A percentile compares a stretch with the other conserved stretches of the same genome.
Conservation (phyloP, 2,329 filamentous ascomycete genomes). For the Paramyrothecium roridum region DNA sequence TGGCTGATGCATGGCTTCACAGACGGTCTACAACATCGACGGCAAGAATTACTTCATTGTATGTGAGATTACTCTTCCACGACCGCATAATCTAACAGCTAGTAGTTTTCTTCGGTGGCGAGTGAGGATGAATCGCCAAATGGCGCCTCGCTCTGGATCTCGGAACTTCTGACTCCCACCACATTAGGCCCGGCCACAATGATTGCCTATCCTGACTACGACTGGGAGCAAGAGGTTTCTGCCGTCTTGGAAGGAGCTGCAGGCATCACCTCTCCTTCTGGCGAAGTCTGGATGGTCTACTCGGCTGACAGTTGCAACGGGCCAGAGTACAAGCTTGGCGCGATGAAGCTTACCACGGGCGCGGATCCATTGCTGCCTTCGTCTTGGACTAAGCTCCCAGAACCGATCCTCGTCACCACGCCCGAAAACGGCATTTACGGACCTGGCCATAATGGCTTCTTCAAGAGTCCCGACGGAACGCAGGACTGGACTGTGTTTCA, state of each 20-base stretch:
- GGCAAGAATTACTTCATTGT: slow-evolving; percentile 4
- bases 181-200: slow-evolving; percentile 8
- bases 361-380: slow-evolving; percentile 7
- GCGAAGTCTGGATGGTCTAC: slow-evolving; percentile 12
- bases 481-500: slow-evolving; percentile 15
- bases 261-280: slow-evolving; percentile 9
- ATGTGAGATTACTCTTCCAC: not conserved
- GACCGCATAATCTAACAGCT: not conserved
- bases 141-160: slow-evolving; percentile 14
- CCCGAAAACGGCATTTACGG: slow-evolving; percentile 10
- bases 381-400: slow-evolving; percentile 11
- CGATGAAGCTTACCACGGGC: slow-evolving; percentile 5
- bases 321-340: slow-evolving; percentile 11
- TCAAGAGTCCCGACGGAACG: slow-evolving; percentile 15
- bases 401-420: slow-evolving; percentile 8
- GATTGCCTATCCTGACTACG: slow-evolving; percentile 10
- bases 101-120: slow-evolving; percentile 10
- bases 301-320: slow-evolving; percentile 13
- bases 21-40: slow-evolving; percentile 1
- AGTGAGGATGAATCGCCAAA: slow-evolving; percentile 9
- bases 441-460: slow-evolving; percentile 14
- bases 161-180: slow-evolving; percentile 9
- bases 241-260: slow-evolving; percentile 12
- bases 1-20: not conserved
- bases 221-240: slow-evolving; percentile 10